phyloP scores from a whole-genome alignment of 2,329 filamentous ascomycete species.

The Ceratocystis alfenasii region DNA sequence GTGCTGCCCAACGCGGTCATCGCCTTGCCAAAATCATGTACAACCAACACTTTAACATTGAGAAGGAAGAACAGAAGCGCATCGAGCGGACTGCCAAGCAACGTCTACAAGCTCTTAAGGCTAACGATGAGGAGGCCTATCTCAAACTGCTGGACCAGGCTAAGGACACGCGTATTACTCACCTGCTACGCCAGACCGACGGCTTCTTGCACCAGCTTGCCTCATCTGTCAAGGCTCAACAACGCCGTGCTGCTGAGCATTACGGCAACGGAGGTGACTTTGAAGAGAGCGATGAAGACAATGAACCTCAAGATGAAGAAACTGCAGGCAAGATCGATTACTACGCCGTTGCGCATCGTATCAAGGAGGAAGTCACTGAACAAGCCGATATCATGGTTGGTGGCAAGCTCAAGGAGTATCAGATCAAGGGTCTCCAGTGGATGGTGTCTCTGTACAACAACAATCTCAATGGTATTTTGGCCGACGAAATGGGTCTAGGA shows the following conservation, averaged over 20 bases:
- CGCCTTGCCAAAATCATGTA: slow-evolving; percentile 87
- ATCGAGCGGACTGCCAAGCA: slow-evolving; percentile 97
- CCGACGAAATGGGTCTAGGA: slow-evolving; percentile 98
- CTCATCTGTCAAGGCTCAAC: slow-evolving; percentile 85
- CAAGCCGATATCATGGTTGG: slow-evolving; percentile 83
- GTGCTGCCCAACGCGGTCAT: slow-evolving; percentile 61
- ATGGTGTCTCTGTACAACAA: slow-evolving; percentile 99
- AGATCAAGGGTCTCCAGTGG: slow-evolving; percentile 97
- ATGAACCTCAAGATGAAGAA: slow-evolving; percentile 57
- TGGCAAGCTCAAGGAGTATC: slow-evolving; percentile 90
- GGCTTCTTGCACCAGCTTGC: slow-evolving; percentile 94
- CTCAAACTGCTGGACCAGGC: slow-evolving; percentile 95
- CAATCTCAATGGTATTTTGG: slow-evolving; percentile 96
- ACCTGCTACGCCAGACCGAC: slow-evolving; percentile 91
- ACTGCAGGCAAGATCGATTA: slow-evolving; percentile 82
- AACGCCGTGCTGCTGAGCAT: slow-evolving; percentile 66
- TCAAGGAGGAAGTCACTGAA: slow-evolving; percentile 78
- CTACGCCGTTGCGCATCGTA: slow-evolving; percentile 92
- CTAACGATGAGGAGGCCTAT: slow-evolving; percentile 98
- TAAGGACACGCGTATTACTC: slow-evolving; percentile 98
- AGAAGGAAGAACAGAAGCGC: slow-evolving; percentile 98
- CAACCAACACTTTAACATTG: slow-evolving; percentile 83
- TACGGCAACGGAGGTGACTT: slow-evolving; percentile 66
- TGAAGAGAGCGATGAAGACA: slow-evolving; percentile 43
- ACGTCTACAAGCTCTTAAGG: slow-evolving; percentile 95